Percentiles rank a stretch among this genome's conserved stretches.
phyloP scores from a whole-genome alignment of 495 filamentous ascomycete genomes.

The Trichoderma erinaceum region DNA sequence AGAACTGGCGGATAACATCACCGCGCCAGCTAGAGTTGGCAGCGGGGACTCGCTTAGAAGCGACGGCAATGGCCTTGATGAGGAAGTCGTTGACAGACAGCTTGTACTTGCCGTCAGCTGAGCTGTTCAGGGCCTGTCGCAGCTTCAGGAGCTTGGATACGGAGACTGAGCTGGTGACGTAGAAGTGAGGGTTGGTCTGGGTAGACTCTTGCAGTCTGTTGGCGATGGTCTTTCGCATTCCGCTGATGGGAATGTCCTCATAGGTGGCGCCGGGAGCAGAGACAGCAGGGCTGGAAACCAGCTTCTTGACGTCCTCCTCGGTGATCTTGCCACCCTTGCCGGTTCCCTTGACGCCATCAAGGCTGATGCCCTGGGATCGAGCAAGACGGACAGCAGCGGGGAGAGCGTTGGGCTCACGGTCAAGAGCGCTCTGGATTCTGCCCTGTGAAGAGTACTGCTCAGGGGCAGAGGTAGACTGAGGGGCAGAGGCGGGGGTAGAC shows the following conservation, averaged over 20 bases:
- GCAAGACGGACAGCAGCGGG: conserved; percentile 75
- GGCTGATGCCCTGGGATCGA: conserved; percentile 73
- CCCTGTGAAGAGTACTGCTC: conserved; percentile 71
- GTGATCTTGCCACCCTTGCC: conserved; percentile 83
- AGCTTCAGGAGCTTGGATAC: conserved; percentile 94
- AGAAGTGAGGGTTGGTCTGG: conserved; percentile 96
- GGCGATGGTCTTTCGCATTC: conserved; percentile 98
- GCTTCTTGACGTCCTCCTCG: conserved; percentile 88
- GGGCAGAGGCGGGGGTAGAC: conserved; percentile 50
- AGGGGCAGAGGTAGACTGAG: conserved; percentile 51
- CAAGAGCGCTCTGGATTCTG: conserved; percentile 72
- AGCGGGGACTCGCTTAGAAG: conserved; percentile 84
- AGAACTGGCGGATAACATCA: conserved; percentile 86
- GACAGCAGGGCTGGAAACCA: conserved; percentile 36
- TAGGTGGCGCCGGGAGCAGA: conserved; percentile 58
- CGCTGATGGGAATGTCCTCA: conserved; percentile 76
- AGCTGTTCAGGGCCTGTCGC: conserved; percentile 85
- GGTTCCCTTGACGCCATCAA: conserved; percentile 79
- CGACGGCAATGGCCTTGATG: conserved; percentile 87
- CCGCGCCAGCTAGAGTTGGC: conserved; percentile 95
- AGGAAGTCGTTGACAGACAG: conserved; percentile 99
- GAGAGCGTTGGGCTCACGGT: conserved; percentile 67
- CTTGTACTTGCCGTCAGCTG: conserved; percentile 89
- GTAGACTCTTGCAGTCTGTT: conserved; percentile 81
- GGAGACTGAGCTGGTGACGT: conserved; percentile 79